Evolutionary conservation across 768 basidiomycete species (phyloP).

Genomic region (Grammothele lineata): DNA sequence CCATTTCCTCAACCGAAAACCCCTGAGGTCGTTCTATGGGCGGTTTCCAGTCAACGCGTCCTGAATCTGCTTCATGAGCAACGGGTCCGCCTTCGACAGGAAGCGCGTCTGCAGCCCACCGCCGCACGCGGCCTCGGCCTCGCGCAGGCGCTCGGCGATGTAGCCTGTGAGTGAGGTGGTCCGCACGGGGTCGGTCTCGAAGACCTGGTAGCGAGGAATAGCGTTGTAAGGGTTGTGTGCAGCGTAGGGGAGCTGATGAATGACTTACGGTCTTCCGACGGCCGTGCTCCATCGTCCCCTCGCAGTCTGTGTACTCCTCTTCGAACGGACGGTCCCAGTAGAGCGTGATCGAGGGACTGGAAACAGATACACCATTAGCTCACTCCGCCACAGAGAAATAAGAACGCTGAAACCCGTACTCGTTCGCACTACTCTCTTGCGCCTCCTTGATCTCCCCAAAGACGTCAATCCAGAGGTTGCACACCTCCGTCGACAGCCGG

Average conservation of each 20-base stretch:
- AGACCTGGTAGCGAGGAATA: slow-evolving; percentile 42
- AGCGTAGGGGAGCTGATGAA: neutral
- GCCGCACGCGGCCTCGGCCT: slow-evolving; percentile 58
- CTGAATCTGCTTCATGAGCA: slow-evolving; percentile 64
- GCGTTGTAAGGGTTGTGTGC: neutral
- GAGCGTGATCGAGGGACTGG: slow-evolving; percentile 39
- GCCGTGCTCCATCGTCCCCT: slow-evolving; percentile 71
- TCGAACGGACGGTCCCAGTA: slow-evolving; percentile 71
- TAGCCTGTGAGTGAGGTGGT: slow-evolving; percentile 57
- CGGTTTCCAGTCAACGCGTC: slow-evolving; percentile 17
- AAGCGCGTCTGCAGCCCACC: slow-evolving; percentile 63
- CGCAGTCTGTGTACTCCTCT: slow-evolving; percentile 56
- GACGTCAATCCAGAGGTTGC: slow-evolving; percentile 86
- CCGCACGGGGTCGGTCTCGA: slow-evolving; percentile 69
- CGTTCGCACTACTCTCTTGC: slow-evolving; percentile 29
- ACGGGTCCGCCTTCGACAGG: slow-evolving; percentile 64
- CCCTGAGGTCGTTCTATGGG: too few species aligned
- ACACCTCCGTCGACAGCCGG: slow-evolving; percentile 69
- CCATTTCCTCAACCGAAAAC: too few species aligned
- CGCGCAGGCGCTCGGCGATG: slow-evolving; percentile 53
- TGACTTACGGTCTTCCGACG: slow-evolving; percentile 64
- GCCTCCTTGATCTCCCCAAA: slow-evolving; percentile 84
- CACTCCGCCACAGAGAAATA: neutral
- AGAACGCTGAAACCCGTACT: slow-evolving; percentile 11
- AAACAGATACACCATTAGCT: neutral